phyloP scores from a whole-genome alignment of 257 asterid genomes.

The Scutellaria minor region DNA sequence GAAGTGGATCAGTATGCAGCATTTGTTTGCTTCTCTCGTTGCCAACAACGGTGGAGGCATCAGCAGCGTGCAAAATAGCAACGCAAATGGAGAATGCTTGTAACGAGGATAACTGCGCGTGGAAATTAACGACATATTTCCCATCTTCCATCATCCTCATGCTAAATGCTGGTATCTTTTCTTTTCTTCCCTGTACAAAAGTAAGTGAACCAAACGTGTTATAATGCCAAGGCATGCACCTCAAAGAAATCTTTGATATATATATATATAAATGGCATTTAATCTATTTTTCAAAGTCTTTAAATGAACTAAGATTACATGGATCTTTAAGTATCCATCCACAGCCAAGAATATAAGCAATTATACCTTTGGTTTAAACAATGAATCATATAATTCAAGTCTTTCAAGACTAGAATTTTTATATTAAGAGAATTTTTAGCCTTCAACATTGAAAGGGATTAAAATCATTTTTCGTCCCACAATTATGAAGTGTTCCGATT shows the following conservation, averaged over 20 bases:
- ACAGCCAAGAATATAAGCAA: background rate
- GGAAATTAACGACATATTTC: slow-evolving; percentile 73
- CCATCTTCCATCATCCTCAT: slow-evolving; percentile 63
- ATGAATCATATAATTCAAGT: background rate
- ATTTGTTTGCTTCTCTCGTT: slow-evolving; percentile 44
- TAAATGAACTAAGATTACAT: background rate
- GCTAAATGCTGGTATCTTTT: slow-evolving; percentile 58
- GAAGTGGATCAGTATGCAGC: slow-evolving; percentile 48
- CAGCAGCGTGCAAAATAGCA: slow-evolving; percentile 70
- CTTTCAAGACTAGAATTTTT: background rate
- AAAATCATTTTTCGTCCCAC: too few relatives aligned
- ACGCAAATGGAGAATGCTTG: slow-evolving; percentile 89
- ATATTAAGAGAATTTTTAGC: background rate
- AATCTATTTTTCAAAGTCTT: background rate
- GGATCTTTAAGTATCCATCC: background rate
- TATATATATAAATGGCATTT: background rate
- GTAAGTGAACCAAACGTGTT: background rate
- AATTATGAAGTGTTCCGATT: too few relatives aligned
- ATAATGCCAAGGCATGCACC: too few relatives aligned
- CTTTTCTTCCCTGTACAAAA: slow-evolving; percentile 70
- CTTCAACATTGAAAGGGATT: background rate
- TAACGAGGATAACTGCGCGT: slow-evolving; percentile 75
- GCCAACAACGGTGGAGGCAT: slow-evolving; percentile 50
- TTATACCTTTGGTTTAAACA: background rate
- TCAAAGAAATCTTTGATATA: too few relatives aligned